phyloP scores from a whole-genome alignment of 1,284 basidiomycete species.

The Ceratobasidium sp. region DNA sequence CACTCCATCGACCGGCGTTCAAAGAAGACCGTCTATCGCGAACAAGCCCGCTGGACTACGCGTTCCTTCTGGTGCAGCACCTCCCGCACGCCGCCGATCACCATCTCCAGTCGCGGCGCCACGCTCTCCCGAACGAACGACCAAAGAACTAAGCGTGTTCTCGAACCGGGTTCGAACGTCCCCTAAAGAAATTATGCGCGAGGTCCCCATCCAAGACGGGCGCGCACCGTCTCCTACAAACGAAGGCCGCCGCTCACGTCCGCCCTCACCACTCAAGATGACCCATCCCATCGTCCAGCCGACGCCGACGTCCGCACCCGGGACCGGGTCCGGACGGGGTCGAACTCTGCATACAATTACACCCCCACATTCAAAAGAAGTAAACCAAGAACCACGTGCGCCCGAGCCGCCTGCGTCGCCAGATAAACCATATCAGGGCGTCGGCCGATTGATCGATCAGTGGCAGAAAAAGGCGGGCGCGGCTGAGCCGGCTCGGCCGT shows the following conservation, averaged over 20 bases:
- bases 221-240: constrained; percentile 3
- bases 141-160: constrained; percentile 28
- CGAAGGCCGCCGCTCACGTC: constrained; percentile 13
- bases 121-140: constrained; percentile 21
- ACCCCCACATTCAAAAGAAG: constrained; percentile 36
- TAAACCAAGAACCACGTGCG: constrained; percentile 37
- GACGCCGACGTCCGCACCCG: neutral
- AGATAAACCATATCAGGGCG: constrained; percentile 82
- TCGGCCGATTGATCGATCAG: constrained; percentile 83
- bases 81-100: constrained; percentile 25
- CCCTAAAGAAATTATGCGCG: constrained; percentile 41
- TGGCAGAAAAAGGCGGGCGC: constrained; percentile 86
- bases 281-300: constrained; percentile 26
- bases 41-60: constrained; percentile 58
- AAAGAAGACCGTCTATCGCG: constrained; percentile 56
- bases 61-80: constrained; percentile 56
- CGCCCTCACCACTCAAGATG: constrained; percentile 30
- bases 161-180: constrained; percentile 33
- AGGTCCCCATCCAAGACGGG: constrained; percentile 40
- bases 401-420: constrained; percentile 63
- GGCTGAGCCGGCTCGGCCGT: constrained; percentile 56
- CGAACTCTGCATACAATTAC: constrained; percentile 26
- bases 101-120: constrained; percentile 11
- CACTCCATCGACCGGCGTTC: constrained; percentile 37
- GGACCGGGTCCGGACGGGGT: neutral